Evolutionary conservation across 148 eudicot genomes (phyloP).

Genomic region (Tetragonia tetragonoides): DNA sequence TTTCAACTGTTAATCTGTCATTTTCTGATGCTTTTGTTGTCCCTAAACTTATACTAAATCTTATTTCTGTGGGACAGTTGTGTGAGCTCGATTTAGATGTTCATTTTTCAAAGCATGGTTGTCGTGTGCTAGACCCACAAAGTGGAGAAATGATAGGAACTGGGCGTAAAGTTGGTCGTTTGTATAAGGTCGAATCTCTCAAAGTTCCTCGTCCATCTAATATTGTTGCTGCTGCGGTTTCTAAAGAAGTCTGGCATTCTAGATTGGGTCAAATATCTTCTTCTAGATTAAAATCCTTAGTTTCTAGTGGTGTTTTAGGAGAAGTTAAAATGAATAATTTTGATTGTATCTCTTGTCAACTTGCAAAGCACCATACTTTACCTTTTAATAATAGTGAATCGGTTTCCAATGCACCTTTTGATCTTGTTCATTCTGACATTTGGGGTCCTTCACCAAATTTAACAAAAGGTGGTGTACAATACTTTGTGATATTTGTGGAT

Average conservation of each 20-base stretch:
- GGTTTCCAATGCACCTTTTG: slow-evolving; percentile 15
- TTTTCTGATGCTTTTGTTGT: slow-evolving; percentile 6
- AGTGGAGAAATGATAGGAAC: slow-evolving; percentile 1
- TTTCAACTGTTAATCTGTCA: not conserved
- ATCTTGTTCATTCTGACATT: not conserved
- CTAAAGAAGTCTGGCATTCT: slow-evolving; percentile 12
- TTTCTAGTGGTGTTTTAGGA: slow-evolving; percentile 1
- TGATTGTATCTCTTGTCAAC: too few species aligned
- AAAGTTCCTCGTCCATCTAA: not conserved
- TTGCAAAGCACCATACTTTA: too few species aligned
- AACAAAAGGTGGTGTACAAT: not conserved
- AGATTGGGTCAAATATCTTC: slow-evolving; percentile 7
- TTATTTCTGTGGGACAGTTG: not conserved
- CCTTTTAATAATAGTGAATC: slow-evolving; percentile 6
- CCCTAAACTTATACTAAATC: slow-evolving; percentile 20
- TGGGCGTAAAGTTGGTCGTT: not conserved
- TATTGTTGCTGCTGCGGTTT: not conserved
- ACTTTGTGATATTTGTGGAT: slow-evolving; percentile 20
- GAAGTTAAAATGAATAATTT: too few species aligned
- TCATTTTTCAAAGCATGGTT: not conserved
- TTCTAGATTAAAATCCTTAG: not conserved
- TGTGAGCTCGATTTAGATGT: not conserved
- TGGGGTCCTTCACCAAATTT: not conserved
- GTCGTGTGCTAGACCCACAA: slow-evolving; percentile 6
- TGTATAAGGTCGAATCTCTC: not conserved